Evolutionary conservation across 345 rosid genomes (phyloP).

Genomic region (Camelina hispida): DNA sequence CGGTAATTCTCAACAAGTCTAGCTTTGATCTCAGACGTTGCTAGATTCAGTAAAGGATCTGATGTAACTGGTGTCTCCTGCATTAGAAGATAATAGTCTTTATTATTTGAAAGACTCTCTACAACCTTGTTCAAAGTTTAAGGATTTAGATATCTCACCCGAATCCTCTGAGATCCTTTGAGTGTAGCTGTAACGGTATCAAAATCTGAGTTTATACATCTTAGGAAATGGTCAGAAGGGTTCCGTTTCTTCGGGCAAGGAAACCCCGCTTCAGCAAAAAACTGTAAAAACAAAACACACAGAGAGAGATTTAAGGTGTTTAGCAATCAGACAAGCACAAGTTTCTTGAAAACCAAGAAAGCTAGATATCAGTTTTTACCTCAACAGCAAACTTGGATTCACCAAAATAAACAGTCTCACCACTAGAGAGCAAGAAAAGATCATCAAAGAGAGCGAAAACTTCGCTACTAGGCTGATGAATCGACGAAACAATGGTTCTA

Average conservation of each 20-base stretch:
- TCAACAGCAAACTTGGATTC: slow-evolving; percentile 67
- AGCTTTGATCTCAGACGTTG: slow-evolving; percentile 78
- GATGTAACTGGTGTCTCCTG: slow-evolving; percentile 70
- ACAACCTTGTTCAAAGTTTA: background rate
- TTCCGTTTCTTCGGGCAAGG: slow-evolving; percentile 72
- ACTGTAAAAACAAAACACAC: slow-evolving; percentile 46
- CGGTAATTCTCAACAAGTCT: slow-evolving; percentile 72
- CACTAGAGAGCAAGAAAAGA: slow-evolving; percentile 81
- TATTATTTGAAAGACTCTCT: background rate
- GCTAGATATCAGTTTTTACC: slow-evolving; percentile 15
- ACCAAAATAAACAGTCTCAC: slow-evolving; percentile 79
- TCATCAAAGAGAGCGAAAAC: slow-evolving; percentile 80
- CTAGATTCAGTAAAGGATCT: slow-evolving; percentile 73
- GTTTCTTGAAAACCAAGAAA: background rate
- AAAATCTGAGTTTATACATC: slow-evolving; percentile 72
- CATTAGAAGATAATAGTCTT: background rate
- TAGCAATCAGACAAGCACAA: background rate
- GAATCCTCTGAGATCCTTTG: slow-evolving; percentile 47
- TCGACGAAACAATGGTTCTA: slow-evolving; percentile 75
- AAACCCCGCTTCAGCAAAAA: slow-evolving; percentile 77
- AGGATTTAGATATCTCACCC: slow-evolving; percentile 28
- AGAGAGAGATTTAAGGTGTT: background rate
- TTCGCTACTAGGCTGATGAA: slow-evolving; percentile 94
- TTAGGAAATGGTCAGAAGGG: slow-evolving; percentile 77
- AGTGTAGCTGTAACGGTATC: slow-evolving; percentile 55